Conservation (phyloP, 805 yeast genomes). For the Tetrapisispora fleetii region DNA sequence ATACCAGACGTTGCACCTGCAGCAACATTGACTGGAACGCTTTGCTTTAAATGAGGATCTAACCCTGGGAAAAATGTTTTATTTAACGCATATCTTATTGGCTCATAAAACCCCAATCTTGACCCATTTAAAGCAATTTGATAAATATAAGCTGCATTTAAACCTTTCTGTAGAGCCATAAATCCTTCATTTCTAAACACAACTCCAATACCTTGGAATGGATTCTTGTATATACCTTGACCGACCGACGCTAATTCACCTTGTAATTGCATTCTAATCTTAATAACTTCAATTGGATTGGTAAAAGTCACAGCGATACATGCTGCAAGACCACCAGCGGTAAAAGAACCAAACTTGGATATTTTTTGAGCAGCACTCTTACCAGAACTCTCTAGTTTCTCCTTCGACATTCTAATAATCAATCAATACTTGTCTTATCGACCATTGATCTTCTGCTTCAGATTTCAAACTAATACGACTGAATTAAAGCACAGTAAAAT, state of each 20-base stretch:
- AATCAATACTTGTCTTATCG: not conserved
- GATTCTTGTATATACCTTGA: conserved; percentile 62
- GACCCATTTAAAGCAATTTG: conserved; percentile 91
- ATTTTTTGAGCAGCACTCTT: conserved; percentile 48
- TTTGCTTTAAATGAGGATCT: conserved; percentile 42
- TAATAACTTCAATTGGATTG: conserved; percentile 89
- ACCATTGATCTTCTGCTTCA: not conserved
- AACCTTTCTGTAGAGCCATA: conserved; percentile 81
- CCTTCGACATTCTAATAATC: not conserved
- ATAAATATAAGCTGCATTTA: conserved; percentile 79
- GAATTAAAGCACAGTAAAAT: no score
- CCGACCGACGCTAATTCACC: conserved; percentile 66
- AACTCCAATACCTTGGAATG: conserved; percentile 69
- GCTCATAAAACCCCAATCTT: conserved; percentile 90
- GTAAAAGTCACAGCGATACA: conserved; percentile 97
- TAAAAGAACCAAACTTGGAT: conserved; percentile 65
- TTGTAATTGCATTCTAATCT: conserved; percentile 93
- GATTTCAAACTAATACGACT: not conserved
- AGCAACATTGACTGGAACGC: conserved; percentile 50
- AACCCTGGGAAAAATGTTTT: conserved; percentile 40
- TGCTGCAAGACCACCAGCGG: conserved; percentile 91
- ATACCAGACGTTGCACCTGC: conserved; percentile 82
- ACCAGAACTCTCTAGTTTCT: conserved; percentile 7
- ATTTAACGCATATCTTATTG: conserved; percentile 56
- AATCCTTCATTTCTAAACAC: conserved; percentile 78